Conservation (phyloP, 2,329 filamentous ascomycete genomes). For the Dryadomyces quercus-mongolicae region DNA sequence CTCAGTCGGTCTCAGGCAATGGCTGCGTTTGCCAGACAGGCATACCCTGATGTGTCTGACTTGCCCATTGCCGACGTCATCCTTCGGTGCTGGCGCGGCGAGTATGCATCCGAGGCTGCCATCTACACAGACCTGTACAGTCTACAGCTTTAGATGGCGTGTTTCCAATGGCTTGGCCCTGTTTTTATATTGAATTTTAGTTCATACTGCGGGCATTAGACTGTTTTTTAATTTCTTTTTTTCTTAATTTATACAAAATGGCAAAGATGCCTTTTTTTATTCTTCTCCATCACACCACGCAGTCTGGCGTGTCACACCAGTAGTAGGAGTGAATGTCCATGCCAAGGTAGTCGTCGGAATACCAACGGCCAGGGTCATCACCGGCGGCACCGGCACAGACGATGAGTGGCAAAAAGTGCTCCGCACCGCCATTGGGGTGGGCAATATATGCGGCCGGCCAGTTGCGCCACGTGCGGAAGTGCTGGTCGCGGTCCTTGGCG, state of each 20-base stretch:
- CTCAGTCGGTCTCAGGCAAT: no score
- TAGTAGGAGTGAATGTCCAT: constrained; percentile 43
- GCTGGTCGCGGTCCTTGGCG: constrained; percentile 22
- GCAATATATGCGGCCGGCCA: constrained; percentile 36
- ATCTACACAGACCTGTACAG: background rate
- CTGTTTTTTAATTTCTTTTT: no score
- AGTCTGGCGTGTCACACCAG: constrained; percentile 24
- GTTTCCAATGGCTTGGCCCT: background rate
- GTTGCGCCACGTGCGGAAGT: constrained; percentile 32
- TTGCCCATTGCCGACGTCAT: no score
- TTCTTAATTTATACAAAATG: no score
- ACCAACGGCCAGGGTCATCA: constrained; percentile 27
- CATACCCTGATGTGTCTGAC: no score
- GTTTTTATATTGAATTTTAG: background rate
- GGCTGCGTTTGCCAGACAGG: no score
- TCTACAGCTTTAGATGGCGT: background rate
- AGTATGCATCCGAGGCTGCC: background rate
- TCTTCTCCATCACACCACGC: no score
- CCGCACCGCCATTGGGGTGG: constrained; percentile 40
- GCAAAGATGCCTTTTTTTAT: no score
- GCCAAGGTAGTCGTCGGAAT: constrained; percentile 35
- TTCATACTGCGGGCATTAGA: background rate
- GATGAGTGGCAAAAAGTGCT: constrained; percentile 48
- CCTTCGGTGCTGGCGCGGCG: background rate
- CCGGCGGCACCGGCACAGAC: constrained; percentile 41